Evolutionary conservation across 495 filamentous ascomycete species (phyloP).

Genomic region (Alectoria sarmentosa): DNA sequence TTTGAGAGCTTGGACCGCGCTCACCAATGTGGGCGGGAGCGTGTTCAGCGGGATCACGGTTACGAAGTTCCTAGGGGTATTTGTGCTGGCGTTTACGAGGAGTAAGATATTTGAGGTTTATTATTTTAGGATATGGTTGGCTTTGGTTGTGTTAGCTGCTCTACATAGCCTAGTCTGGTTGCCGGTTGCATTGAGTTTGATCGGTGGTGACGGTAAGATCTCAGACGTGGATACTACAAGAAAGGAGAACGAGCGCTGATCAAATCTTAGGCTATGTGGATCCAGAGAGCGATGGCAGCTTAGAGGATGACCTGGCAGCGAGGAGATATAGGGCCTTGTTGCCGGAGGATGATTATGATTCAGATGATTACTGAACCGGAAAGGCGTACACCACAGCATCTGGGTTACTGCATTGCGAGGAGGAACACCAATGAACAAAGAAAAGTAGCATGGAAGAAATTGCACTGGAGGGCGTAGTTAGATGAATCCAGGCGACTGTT

Average conservation of each 20-base stretch:
- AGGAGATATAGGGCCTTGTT: slow-evolving; percentile 45
- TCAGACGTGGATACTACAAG: not conserved
- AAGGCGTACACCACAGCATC: not conserved
- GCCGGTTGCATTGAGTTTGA: slow-evolving; percentile 79
- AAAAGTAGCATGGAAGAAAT: not conserved
- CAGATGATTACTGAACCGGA: slow-evolving; percentile 37
- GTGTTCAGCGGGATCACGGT: slow-evolving; percentile 96
- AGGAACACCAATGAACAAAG: not conserved
- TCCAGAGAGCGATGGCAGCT: slow-evolving; percentile 71
- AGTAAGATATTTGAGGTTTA: slow-evolving; percentile 99
- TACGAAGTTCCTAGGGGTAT: slow-evolving; percentile 89
- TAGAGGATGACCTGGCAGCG: slow-evolving; percentile 72
- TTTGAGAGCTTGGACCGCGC: slow-evolving; percentile 79
- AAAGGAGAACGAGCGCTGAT: slow-evolving; percentile 8
- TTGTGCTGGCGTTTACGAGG: slow-evolving; percentile 84
- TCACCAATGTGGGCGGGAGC: slow-evolving; percentile 87
- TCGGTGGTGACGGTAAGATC: slow-evolving; percentile 70
- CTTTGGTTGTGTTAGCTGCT: slow-evolving; percentile 83
- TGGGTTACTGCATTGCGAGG: not conserved
- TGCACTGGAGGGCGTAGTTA: not conserved
- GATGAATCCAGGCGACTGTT: not conserved
- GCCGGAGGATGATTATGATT: slow-evolving; percentile 46
- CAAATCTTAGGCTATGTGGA: slow-evolving; percentile 64
- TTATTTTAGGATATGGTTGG: slow-evolving; percentile 94
- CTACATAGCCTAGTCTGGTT: slow-evolving; percentile 85